phyloP scores from a whole-genome alignment of 176 grass and related monocot genomes.

The Metroxylon sagu region DNA sequence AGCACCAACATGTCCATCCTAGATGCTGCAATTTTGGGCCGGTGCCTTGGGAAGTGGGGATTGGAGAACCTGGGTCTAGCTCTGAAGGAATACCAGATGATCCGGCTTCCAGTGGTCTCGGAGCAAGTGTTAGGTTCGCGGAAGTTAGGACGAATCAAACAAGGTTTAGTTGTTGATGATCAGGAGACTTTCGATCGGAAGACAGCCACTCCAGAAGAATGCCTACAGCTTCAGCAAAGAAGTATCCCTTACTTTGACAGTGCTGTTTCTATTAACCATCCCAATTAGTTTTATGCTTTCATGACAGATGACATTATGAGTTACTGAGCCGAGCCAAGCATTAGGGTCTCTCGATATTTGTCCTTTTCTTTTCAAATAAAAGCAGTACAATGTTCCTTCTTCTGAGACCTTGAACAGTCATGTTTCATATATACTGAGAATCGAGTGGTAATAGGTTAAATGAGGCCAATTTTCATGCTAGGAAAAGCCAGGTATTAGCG shows the following conservation, averaged over 20 bases:
- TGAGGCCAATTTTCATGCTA: too few relatives aligned
- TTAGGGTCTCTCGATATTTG: too few relatives aligned
- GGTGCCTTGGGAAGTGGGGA: constrained; percentile 37
- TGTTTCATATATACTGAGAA: too few relatives aligned
- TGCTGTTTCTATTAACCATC: constrained; percentile 1
- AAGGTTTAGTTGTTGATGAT: constrained; percentile 38
- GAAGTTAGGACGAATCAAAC: constrained; percentile 66
- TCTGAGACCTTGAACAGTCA: too few relatives aligned
- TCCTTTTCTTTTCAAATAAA: too few relatives aligned
- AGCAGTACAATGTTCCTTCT: too few relatives aligned
- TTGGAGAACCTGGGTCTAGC: constrained; percentile 10
- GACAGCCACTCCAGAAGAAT: constrained; percentile 11
- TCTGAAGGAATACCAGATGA: constrained; percentile 45
- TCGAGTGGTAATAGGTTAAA: too few relatives aligned
- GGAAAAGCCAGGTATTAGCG: too few relatives aligned
- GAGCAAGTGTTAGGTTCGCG: constrained; percentile 56
- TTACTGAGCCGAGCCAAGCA: too few relatives aligned
- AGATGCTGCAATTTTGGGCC: constrained; percentile 48
- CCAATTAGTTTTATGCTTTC: too few relatives aligned
- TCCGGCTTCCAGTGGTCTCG: constrained; percentile 46
- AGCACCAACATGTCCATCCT: constrained; percentile 93
- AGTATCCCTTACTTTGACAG: constrained; percentile 61
- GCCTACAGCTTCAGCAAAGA: constrained; percentile 40
- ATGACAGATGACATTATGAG: too few relatives aligned
- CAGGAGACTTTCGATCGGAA: constrained; percentile 16